A percentile compares a stretch with the other conserved stretches of the same genome.
Conservation (phyloP, 1,139 yeast genomes). For the Scheffersomyces lignicola region DNA sequence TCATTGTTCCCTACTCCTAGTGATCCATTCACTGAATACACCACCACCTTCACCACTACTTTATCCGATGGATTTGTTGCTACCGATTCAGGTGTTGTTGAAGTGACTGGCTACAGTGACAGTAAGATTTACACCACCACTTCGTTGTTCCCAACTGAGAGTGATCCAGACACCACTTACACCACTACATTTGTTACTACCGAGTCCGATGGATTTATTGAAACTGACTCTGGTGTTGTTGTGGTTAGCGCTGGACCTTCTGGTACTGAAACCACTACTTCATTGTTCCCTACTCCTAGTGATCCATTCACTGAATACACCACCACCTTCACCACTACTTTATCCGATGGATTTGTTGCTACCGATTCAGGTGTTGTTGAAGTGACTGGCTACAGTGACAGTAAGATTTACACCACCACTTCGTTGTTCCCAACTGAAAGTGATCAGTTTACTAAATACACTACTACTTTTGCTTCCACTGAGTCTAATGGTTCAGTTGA, state of each 20-base stretch:
- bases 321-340: slow-evolving; percentile 19
- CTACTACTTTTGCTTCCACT: slow-evolving; percentile 19
- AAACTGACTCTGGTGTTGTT: slow-evolving; percentile 4
- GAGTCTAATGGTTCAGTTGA: slow-evolving; percentile 16
- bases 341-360: slow-evolving; percentile 14
- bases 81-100: slow-evolving; percentile 16
- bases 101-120: slow-evolving; percentile 8
- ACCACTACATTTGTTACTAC: slow-evolving; percentile 4
- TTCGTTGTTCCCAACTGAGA: slow-evolving; percentile 7
- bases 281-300: too few species aligned
- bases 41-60: slow-evolving; percentile 20
- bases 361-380: slow-evolving; percentile 12
- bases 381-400: slow-evolving; percentile 11
- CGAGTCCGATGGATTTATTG: slow-evolving; percentile 4
- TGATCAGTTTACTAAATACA: slow-evolving; percentile 13
- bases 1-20: slow-evolving; percentile 1
- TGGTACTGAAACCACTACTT: slow-evolving; percentile 5
- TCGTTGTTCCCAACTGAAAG: slow-evolving; percentile 5
- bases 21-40: slow-evolving; percentile 12
- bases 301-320: slow-evolving; percentile 14
- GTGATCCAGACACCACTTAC: slow-evolving; percentile 2
- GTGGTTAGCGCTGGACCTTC: slow-evolving; percentile 4
- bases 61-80: slow-evolving; percentile 15
- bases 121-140: slow-evolving; percentile 5
- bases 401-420: slow-evolving; percentile 10